A percentile compares a stretch with the other conserved stretches of the same genome.
Evolutionary conservation across 352 stramenopile species (phyloP).

Genomic region (Halophytophthora batemanensis): DNA sequence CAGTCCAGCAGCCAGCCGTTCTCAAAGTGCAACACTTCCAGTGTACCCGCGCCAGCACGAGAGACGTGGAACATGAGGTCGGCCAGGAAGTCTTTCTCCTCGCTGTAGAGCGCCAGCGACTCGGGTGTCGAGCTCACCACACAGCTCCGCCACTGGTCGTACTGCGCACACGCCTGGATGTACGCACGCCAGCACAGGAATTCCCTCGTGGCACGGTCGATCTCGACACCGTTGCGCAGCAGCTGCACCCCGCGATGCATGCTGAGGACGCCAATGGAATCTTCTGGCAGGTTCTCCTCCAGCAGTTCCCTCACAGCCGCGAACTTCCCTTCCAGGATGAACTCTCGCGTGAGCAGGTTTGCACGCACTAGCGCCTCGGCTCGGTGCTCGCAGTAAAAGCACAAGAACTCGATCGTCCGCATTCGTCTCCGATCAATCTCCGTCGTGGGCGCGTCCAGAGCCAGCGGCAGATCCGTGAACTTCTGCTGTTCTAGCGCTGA

Average conservation of each 20-base stretch:
- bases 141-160: constrained; percentile 71
- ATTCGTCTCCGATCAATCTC: constrained; percentile 61
- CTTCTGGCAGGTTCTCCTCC: constrained; percentile 52
- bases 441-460: constrained; percentile 28
- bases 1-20: constrained; percentile 70
- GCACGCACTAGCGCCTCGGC: constrained; percentile 49
- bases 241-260: constrained; percentile 45
- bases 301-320: constrained; percentile 55
- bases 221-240: constrained; percentile 37
- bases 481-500: constrained; percentile 28
- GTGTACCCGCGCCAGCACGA: constrained; percentile 36
- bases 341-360: constrained; percentile 69
- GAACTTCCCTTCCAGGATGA: constrained; percentile 73
- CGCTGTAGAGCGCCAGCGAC: constrained; percentile 45
- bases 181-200: constrained; percentile 74
- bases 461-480: constrained; percentile 16
- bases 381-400: constrained; percentile 69
- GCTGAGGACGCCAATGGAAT: constrained; percentile 66
- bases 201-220: constrained; percentile 57
- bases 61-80: constrained; percentile 80
- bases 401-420: constrained; percentile 64
- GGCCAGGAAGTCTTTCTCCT: constrained; percentile 74
- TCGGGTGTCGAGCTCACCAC: constrained; percentile 28
- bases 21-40: constrained; percentile 81
- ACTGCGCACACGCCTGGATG: constrained; percentile 58